Evolutionary conservation across 768 basidiomycete genomes (phyloP).

Genomic region (Suillus plorans): DNA sequence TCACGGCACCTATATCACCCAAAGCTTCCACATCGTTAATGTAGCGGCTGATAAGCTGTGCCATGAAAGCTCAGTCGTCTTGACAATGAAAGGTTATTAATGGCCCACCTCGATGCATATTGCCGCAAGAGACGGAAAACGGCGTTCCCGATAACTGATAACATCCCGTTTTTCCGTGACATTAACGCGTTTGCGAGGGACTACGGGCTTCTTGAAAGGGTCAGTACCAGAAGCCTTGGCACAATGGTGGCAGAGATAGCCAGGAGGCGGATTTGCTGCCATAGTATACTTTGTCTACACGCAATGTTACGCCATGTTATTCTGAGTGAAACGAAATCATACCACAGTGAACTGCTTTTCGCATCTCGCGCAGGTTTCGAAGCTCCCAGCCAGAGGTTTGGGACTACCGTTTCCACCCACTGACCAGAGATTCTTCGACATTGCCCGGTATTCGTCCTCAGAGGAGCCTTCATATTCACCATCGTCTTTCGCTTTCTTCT

Average conservation of each 20-base stretch:
- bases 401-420: constrained; percentile 28
- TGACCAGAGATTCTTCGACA: constrained; percentile 50
- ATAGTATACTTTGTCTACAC: constrained; percentile 83
- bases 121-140: constrained; percentile 69
- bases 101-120: constrained; percentile 72
- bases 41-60: constrained; percentile 78
- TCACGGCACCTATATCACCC: constrained; percentile 84
- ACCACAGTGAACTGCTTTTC: constrained; percentile 87
- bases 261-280: constrained; percentile 65
- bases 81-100: not conserved
- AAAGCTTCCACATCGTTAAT: constrained; percentile 89
- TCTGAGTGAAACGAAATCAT: constrained; percentile 6
- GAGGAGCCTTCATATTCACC: constrained; percentile 53
- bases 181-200: constrained; percentile 59
- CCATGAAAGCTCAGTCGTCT: not conserved
- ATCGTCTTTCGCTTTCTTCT: constrained; percentile 42
- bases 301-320: not conserved
- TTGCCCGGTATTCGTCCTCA: constrained; percentile 66
- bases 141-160: constrained; percentile 65
- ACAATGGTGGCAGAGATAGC: constrained; percentile 84
- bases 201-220: constrained; percentile 80
- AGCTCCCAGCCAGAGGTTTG: constrained; percentile 75
- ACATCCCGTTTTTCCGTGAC: constrained; percentile 68
- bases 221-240: constrained; percentile 75
- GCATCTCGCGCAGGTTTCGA: constrained; percentile 81